Evolutionary conservation across 768 basidiomycete species (phyloP).

Genomic region (Neoboletus brunneissimus): DNA sequence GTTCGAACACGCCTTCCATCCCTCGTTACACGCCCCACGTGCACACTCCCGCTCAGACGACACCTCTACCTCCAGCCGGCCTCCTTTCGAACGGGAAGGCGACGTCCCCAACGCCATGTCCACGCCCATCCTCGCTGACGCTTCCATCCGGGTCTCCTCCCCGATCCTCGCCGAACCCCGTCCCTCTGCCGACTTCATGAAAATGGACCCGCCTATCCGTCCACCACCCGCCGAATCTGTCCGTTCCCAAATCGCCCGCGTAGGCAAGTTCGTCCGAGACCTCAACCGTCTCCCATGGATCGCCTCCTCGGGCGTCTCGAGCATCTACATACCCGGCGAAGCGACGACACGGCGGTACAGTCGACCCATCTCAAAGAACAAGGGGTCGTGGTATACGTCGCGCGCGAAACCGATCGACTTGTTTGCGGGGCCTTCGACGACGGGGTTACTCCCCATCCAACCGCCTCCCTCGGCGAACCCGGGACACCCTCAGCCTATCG

Average conservation of each 20-base stretch:
- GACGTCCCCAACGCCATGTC: conserved; percentile 31
- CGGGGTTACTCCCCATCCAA: too few relatives aligned
- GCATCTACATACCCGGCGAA: too few relatives aligned
- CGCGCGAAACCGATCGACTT: too few relatives aligned
- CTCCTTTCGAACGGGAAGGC: conserved; percentile 19
- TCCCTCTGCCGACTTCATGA: conserved; percentile 46
- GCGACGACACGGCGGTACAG: too few relatives aligned
- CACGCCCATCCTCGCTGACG: conserved; percentile 27
- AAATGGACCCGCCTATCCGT: conserved; percentile 45
- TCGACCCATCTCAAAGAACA: too few relatives aligned
- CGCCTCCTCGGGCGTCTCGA: too few relatives aligned
- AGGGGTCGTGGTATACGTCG: too few relatives aligned
- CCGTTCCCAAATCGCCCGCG: too few relatives aligned
- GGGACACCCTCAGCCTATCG: conserved; percentile 1
- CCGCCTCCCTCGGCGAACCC: neutral
- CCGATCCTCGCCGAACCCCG: conserved; percentile 42
- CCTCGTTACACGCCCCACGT: conserved; percentile 13
- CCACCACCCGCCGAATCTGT: conserved; percentile 34
- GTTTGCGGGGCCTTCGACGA: too few relatives aligned
- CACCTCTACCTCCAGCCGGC: conserved; percentile 25
- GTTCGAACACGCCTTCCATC: conserved; percentile 16
- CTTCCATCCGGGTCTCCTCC: conserved; percentile 29
- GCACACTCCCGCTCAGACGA: conserved; percentile 20
- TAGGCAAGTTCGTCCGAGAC: too few relatives aligned
- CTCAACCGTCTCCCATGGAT: too few relatives aligned